Evolutionary conservation across 73 alveolate genomes (phyloP), one percentile per base, ranked within the genome.

Genomic region (Uronychia setigera): DNA sequence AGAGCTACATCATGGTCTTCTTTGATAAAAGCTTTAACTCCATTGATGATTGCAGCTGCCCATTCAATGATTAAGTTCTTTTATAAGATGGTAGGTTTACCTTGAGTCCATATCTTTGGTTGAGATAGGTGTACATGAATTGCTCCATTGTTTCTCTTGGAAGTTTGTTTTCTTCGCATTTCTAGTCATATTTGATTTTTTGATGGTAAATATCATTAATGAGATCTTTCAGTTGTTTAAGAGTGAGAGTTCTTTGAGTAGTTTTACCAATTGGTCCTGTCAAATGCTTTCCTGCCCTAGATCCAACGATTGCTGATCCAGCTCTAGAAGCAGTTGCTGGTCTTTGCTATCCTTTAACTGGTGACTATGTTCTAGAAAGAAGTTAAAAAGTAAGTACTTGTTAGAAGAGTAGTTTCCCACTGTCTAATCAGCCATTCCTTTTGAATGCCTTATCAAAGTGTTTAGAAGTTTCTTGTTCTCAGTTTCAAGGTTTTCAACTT

Each of bases 61-160:
- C 99, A 98, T 89, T 98, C 99, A 33, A 97, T 84, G 75, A 95
- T 95, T 75, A 98, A 86, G 84, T 94, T 95, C 90, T 46, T 11
- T 19, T 46, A 46, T 11, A 19, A 19, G n/a, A 46, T 11, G 67
- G 67, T 46, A 5, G n/a, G n/a, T 19, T 19, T 46, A 46, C 67
- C 67, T 97, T 98, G 32, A 98, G 93, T 1, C 99, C 99, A 91
- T 98, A 98, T 92, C 95, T 95, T 79, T 95, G 83, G 91, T 98
- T 98, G 46, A 98, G 93, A 91, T 93, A 98, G 60, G 99, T 98
- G 81, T 95, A 95, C 99, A 98, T 95, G 87, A 88, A 97, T 85
- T 98, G 93, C 82, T 98, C 99, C 99, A 98, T 95, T 11, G 99
- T 97, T 81, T 98, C 99, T 87, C 98, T 95, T 58, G 99, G 98